Base-by-base conservation (phyloP, 495 filamentous ascomycete genomes). In the Penicillium bovifimosum region DNA sequence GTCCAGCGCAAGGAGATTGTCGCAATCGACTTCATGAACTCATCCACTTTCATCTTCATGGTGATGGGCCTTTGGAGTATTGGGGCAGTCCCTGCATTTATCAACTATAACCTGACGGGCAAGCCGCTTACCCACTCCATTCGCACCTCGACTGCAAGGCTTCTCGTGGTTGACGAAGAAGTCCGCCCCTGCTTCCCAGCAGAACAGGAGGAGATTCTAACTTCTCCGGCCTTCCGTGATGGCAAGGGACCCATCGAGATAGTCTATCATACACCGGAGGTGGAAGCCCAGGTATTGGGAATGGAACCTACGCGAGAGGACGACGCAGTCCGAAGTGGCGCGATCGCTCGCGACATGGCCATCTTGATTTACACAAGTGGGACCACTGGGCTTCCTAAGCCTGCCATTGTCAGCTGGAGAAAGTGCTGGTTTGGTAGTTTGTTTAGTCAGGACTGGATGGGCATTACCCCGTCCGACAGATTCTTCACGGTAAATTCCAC, bases 311-410 rank as follows among this genome's bases (percentile, higher is more conserved):
- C 74, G n/a, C 78, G 91, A 2, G 80, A 83, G 27, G 78, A 82
- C 18, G 84, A 95, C 56, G 70, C 74, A 10, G 74, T 70, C 9
- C 80, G 89, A 11, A 63, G 66, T 24, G 81, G 80, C 0, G 60
- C 66, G 4, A 67, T 72, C 20, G 54, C 72, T 1, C 72, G 74
- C 6, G 81, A 86, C 50, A 84, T 89, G 76, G 86, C 81, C 0
- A 67, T 86, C 35, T 76, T 96, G 54, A 90, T 96, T 38, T 96
- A 86, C 64, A 96, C 91, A 20, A 84, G 86, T 54, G 91, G 91
- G 5, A 96, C 91, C 0, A 96, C 91, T 0, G 93, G 93, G 2
- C 73, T 96, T 45, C 93, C 93, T 0, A 98, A 98, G 65, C 82
- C 90, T 1, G 93, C 91, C 0, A 84, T 95, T 36, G 80, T 96